A percentile compares a stretch with the other conserved stretches of the same genome.
Evolutionary conservation across 2,329 filamentous ascomycete species (phyloP).

Genomic region (Coniochaeta ligniaria): DNA sequence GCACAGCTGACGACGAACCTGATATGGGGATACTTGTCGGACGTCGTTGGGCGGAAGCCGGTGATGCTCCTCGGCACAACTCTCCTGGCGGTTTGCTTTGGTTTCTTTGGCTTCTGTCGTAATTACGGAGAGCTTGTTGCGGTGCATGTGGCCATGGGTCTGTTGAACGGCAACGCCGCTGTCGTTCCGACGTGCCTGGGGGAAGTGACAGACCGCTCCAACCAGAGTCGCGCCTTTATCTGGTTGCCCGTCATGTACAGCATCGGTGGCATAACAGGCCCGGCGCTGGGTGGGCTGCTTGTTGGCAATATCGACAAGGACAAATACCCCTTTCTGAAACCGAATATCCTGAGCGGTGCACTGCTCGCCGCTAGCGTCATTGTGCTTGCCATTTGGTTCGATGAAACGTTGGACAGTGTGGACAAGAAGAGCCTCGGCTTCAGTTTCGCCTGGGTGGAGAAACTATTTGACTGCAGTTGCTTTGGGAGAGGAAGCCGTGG

Average conservation of each 20-base stretch:
- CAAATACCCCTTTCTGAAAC: conserved; percentile 73
- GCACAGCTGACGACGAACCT: conserved; percentile 92
- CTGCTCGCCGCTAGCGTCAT: conserved; percentile 68
- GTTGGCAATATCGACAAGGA: conserved; percentile 55
- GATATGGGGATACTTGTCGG: conserved; percentile 80
- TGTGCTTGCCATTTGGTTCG: conserved; percentile 70
- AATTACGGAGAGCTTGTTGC: conserved; percentile 77
- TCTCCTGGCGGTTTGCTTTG: conserved; percentile 74
- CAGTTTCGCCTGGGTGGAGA: conserved; percentile 21
- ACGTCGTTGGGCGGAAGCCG: conserved; percentile 73
- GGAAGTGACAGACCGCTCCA: conserved; percentile 90
- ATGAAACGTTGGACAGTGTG: conserved; percentile 68
- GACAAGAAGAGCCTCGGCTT: conserved; percentile 12
- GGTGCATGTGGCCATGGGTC: conserved; percentile 83
- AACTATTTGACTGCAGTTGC: conserved; percentile 22
- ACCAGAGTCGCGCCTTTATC: conserved; percentile 88
- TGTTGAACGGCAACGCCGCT: conserved; percentile 91
- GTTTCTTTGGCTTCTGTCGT: conserved; percentile 79
- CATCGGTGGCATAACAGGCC: conserved; percentile 86
- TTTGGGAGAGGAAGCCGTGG: conserved; percentile 11
- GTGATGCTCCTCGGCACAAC: conserved; percentile 76
- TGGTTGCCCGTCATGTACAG: conserved; percentile 97
- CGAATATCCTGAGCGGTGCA: conserved; percentile 71
- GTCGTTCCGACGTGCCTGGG: conserved; percentile 90
- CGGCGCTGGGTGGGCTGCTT: conserved; percentile 80